Evolutionary conservation across 1,139 yeast species (phyloP).

Genomic region (Yamadazyma songkhlaensis): DNA sequence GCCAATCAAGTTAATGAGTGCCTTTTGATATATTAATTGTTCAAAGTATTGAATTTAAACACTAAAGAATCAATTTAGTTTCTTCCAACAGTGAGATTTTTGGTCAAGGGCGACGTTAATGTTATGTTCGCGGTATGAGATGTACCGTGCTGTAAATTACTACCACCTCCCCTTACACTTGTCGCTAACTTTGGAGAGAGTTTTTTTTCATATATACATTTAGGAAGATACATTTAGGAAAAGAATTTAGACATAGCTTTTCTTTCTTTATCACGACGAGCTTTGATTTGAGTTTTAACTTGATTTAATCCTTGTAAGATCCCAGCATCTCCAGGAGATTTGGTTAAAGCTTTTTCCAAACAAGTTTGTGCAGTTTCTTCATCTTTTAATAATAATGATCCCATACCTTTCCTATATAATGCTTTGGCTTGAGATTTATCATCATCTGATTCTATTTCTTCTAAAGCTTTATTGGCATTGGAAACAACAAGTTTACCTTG

Average conservation of each 20-base stretch:
- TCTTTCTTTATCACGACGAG: constrained; percentile 67
- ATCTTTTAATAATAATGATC: constrained; percentile 60
- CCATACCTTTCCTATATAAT: constrained; percentile 79
- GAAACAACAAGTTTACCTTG: constrained; percentile 54
- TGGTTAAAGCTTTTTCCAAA: constrained; percentile 61
- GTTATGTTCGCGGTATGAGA: constrained; percentile 4
- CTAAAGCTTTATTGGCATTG: constrained; percentile 67
- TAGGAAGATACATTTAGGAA: too few relatives aligned
- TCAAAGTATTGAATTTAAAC: constrained; percentile 2
- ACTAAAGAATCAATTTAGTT: constrained; percentile 4
- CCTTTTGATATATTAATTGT: constrained; percentile 6
- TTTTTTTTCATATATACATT: neutral
- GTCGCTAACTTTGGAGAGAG: too few relatives aligned
- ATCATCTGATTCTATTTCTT: constrained; percentile 53
- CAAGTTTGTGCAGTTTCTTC: constrained; percentile 69
- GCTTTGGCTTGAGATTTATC: constrained; percentile 75
- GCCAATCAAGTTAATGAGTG: constrained; percentile 19
- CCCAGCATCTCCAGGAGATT: constrained; percentile 74
- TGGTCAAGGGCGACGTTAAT: constrained; percentile 5
- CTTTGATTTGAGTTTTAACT: constrained; percentile 51
- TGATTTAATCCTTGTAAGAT: constrained; percentile 65
- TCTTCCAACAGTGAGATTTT: constrained; percentile 4
- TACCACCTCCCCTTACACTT: neutral
- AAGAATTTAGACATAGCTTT: constrained; percentile 87
- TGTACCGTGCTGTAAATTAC: constrained; percentile 4